phyloP scores from a whole-genome alignment of 805 yeast species.

The Cyberlindnera mississippiensis region DNA sequence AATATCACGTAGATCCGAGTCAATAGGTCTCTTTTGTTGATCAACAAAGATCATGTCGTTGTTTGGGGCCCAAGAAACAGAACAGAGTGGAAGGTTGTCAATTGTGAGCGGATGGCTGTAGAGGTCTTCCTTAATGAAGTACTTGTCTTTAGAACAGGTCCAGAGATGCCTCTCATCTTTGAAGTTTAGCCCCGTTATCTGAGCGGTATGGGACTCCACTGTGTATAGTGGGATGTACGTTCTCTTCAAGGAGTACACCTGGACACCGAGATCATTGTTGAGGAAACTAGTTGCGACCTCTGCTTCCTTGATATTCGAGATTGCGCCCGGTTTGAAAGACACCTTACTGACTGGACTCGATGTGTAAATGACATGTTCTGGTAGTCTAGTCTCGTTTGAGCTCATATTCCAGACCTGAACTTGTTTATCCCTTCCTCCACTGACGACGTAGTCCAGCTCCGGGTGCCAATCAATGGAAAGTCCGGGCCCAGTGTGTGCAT shows the following conservation, averaged over 20 bases:
- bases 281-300: constrained; percentile 72
- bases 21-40: constrained; percentile 34
- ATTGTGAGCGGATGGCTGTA: constrained; percentile 38
- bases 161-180: constrained; percentile 43
- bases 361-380: constrained; percentile 69
- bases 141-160: constrained; percentile 49
- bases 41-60: constrained; percentile 48
- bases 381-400: constrained; percentile 38
- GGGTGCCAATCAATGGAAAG: constrained; percentile 88
- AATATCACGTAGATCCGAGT: constrained; percentile 2
- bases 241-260: constrained; percentile 66
- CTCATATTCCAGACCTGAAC: constrained; percentile 71
- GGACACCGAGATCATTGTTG: constrained; percentile 62
- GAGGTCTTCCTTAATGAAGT: constrained; percentile 46
- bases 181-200: constrained; percentile 56
- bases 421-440: constrained; percentile 91
- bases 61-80: constrained; percentile 56
- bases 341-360: constrained; percentile 78
- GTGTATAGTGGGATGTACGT: constrained; percentile 65
- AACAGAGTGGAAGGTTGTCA: constrained; percentile 47
- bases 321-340: constrained; percentile 52
- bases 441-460: constrained; percentile 68
- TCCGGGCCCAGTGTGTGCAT: constrained; percentile 92
- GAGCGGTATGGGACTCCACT: constrained; percentile 44
- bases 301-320: constrained; percentile 45